Conservation (phyloP, 257 asterid species). For the Osmanthus fragrans region DNA sequence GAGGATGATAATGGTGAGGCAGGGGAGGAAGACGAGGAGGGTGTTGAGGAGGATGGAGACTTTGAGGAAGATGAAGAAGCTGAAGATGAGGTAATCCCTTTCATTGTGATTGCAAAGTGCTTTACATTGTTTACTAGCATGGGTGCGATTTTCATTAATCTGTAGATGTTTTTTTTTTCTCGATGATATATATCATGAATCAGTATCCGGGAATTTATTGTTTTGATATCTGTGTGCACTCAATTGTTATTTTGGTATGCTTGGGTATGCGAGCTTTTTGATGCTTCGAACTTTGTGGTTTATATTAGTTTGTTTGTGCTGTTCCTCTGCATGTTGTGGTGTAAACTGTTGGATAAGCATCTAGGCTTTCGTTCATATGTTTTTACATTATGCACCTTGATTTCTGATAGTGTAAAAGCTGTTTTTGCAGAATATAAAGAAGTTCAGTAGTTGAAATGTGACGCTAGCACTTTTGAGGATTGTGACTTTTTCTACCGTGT, state of each 20-base stretch:
- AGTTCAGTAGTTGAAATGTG: not conserved
- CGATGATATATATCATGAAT: not conserved
- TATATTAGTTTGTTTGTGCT: not conserved
- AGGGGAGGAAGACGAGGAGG: constrained; percentile 10
- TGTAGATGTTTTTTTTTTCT: not conserved
- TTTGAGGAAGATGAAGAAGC: not conserved
- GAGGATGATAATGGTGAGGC: constrained; percentile 76
- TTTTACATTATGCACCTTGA: not conserved
- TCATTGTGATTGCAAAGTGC: not conserved
- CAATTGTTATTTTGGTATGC: not conserved
- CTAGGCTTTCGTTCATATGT: not conserved
- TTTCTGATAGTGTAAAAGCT: not conserved
- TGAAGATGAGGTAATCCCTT: constrained; percentile 56
- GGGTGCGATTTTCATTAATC: not conserved
- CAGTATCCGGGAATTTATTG: not conserved
- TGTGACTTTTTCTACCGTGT: not conserved
- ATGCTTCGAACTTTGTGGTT: not conserved
- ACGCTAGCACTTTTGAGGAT: not conserved
- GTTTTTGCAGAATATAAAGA: not conserved
- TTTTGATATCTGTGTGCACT: not conserved
- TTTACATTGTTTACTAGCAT: not conserved
- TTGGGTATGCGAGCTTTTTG: not conserved
- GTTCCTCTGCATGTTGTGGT: not conserved
- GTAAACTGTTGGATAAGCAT: not conserved
- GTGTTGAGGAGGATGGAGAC: not conserved